Evolutionary conservation across 352 stramenopile species (phyloP).

Genomic region (Phytophthora agathidicida): DNA sequence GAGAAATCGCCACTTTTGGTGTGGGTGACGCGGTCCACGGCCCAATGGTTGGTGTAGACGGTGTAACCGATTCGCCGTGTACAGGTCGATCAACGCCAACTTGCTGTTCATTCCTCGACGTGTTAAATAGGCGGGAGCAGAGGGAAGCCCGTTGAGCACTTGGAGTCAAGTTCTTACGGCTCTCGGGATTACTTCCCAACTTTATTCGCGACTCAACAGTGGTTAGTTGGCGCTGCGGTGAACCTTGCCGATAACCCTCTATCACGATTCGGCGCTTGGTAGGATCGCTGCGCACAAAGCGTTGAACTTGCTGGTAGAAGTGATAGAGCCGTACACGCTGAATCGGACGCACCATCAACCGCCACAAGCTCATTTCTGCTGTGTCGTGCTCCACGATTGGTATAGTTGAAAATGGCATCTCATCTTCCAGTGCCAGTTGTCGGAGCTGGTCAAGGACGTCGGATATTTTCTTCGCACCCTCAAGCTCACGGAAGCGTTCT

Average conservation of each 20-base stretch:
- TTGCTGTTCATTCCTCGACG: conserved; percentile 3
- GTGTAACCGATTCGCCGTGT: neutral
- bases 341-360: conserved; percentile 43
- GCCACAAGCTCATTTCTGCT: conserved; percentile 46
- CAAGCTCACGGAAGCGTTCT: conserved; percentile 15
- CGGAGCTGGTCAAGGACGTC: conserved; percentile 8
- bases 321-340: conserved; percentile 42
- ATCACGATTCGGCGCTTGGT: conserved; percentile 18
- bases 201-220: neutral
- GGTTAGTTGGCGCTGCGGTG: conserved; percentile 4
- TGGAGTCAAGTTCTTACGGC: neutral
- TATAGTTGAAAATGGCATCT: conserved; percentile 19
- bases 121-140: neutral
- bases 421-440: conserved; percentile 2
- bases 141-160: neutral
- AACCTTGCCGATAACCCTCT: conserved; percentile 5
- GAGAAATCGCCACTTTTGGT: conserved; percentile 15
- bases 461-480: neutral
- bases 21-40: neutral
- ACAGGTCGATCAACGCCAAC: neutral
- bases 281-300: conserved; percentile 23
- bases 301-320: conserved; percentile 30
- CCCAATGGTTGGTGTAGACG: neutral
- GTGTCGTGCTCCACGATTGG: conserved; percentile 25
- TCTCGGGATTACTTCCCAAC: neutral